A percentile compares a stretch with the other conserved stretches of the same genome.
Evolutionary conservation across 1,139 yeast species (phyloP).

Genomic region (Kodamaea arcana): DNA sequence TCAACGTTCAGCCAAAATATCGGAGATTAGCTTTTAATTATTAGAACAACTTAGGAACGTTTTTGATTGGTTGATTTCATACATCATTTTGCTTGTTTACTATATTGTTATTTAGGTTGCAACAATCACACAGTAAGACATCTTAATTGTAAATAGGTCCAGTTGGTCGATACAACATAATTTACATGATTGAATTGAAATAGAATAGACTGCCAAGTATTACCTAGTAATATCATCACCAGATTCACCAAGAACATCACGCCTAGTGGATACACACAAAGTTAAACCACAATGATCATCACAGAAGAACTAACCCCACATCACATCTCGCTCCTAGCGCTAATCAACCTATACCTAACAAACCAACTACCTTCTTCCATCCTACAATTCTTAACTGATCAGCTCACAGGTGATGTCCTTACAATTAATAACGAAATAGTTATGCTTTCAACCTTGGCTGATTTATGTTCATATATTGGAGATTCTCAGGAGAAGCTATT

Average conservation of each 20-base stretch:
- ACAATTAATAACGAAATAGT: constrained; percentile 19
- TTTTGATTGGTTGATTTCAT: too few species aligned
- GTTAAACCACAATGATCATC: constrained; percentile 8
- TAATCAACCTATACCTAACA: constrained; percentile 21
- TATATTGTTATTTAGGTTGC: too few species aligned
- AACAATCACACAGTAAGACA: too few species aligned
- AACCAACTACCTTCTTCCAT: constrained; percentile 11
- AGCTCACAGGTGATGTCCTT: constrained; percentile 20
- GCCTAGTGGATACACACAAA: background rate
- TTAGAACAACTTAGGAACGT: too few species aligned
- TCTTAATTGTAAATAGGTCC: too few species aligned
- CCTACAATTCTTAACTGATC: constrained; percentile 17
- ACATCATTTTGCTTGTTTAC: too few species aligned
- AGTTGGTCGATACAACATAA: too few species aligned
- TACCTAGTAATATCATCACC: too few species aligned
- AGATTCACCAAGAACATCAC: background rate
- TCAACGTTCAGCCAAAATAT: too few species aligned
- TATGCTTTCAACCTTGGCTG: constrained; percentile 25
- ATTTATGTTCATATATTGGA: constrained; percentile 17
- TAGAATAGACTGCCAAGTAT: too few species aligned
- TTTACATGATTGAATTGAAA: too few species aligned
- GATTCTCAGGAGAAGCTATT: constrained; percentile 12
- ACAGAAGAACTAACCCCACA: constrained; percentile 37
- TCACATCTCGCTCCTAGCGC: constrained; percentile 25
- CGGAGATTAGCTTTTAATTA: too few species aligned